Percentiles rank a stretch among this genome's conserved stretches.
These are phyloP conservation scores for Talaromyces wortmannii DNA, from an alignment of 495 filamentous ascomycete genomes.

Conservation along the genomic window DNA sequence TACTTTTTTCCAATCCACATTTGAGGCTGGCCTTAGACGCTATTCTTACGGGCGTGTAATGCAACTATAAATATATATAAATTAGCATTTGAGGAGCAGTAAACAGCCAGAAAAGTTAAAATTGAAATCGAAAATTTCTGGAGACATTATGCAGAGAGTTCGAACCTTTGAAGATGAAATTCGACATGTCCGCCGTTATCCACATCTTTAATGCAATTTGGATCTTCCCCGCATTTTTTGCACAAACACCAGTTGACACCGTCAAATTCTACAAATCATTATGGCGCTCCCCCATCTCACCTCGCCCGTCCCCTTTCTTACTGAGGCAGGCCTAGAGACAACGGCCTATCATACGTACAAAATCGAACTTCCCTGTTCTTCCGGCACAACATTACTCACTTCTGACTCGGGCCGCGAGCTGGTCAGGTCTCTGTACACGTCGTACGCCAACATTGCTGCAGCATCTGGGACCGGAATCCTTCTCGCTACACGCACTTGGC, in stretches of 20 bases:
- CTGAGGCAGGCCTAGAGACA: constrained; percentile 2
- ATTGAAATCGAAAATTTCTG: too few species aligned
- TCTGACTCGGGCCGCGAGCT: background rate
- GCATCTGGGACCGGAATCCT: constrained; percentile 1
- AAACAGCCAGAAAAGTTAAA: too few species aligned
- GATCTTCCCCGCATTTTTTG: too few species aligned
- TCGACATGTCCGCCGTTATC: too few species aligned
- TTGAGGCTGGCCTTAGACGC: too few species aligned
- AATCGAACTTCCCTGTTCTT: background rate
- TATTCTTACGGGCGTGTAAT: too few species aligned
- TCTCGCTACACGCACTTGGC: constrained; percentile 4
- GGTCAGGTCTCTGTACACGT: background rate
- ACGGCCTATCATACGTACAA: constrained; percentile 1
- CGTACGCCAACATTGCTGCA: constrained; percentile 2
- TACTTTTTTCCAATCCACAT: too few species aligned
- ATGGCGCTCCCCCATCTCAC: background rate
- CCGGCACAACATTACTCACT: background rate
- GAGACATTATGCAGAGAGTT: too few species aligned
- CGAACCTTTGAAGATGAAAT: too few species aligned
- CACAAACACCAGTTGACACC: background rate
- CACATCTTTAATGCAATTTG: too few species aligned
- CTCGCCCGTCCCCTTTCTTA: constrained; percentile 1
- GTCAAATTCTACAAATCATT: background rate
- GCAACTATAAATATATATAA: too few species aligned
- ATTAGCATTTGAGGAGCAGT: too few species aligned